Conservation (phyloP, 139 green algal species). For the Chlamydomonas sphaeroides region DNA sequence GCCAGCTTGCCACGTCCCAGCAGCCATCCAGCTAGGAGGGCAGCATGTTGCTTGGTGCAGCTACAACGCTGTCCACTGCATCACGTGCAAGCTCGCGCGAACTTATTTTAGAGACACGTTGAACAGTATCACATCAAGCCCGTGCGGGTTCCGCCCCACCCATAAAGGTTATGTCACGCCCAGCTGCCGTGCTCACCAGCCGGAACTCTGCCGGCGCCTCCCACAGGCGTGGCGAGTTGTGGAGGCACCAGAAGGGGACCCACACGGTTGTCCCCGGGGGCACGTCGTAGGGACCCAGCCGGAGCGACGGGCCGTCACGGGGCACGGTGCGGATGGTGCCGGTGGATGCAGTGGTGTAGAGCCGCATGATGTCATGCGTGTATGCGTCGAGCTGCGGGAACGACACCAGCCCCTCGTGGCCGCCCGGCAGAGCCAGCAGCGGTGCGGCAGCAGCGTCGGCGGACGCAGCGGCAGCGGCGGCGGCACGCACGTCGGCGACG, state of each 20-base stretch:
- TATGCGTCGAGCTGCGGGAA: constrained; percentile 18
- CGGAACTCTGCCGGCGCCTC: constrained; percentile 2
- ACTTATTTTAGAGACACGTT: no score
- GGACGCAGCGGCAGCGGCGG: neutral
- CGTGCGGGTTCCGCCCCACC: no score
- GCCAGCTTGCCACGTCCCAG: no score
- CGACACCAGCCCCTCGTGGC: neutral
- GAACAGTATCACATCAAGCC: no score
- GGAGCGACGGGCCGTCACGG: no score
- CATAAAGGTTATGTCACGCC: no score
- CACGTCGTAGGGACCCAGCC: neutral
- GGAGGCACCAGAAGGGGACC: constrained; percentile 9
- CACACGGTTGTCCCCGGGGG: neutral
- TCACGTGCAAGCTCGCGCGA: no score
- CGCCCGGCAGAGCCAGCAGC: neutral
- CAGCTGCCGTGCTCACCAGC: neutral
- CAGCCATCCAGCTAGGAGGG: no score
- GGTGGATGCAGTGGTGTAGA: constrained; percentile 15
- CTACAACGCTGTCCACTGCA: no score
- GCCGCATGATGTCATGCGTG: neutral
- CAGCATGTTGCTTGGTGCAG: no score
- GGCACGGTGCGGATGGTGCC: neutral
- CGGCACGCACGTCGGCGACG: neutral
- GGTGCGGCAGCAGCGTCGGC: neutral
- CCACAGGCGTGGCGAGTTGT: neutral